Evolutionary conservation across 352 stramenopile genomes (phyloP), one percentile per base, ranked within the genome.

Genomic region (Globisporangium parvum): DNA sequence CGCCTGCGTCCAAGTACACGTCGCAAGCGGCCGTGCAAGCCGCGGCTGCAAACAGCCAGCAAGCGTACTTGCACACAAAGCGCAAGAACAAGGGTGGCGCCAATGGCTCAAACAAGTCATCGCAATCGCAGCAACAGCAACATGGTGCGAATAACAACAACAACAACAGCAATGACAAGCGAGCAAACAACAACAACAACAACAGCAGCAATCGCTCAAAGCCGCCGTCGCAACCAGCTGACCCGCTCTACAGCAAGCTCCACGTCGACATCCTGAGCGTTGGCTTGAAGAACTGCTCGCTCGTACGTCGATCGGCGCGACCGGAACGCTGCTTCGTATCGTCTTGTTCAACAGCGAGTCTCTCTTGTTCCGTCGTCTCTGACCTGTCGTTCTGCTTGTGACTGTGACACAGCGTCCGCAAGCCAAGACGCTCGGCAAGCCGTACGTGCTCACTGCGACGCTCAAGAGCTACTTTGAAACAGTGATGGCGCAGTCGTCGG

Each of bases 41-140:
- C 24, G 59, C 52, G 14, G 65, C 76, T 40, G 68, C 65, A n/a
- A 66, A 63, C 28, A 47, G 57, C 23, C 79, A 87, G 57, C 81
- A 91, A 68, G 79, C 79, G 51, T 90, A 88, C 55, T 70, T 80
- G 57, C 75, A 88, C 59, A 60, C 53, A 20, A 89, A 88, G 56
- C 73, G 63, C 41, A 91, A 88, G 68, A 71, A 75, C 37, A 61
- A 51, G 46, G 23, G 26, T 6, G 12, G 26, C 11, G 8, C 31
- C 54, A 65, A 77, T 45, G 41, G 41, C 5, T 26, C 39, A 15
- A 39, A 35, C 31, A 52, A 28, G 40, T 28, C n/a, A 4, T 37
- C 26, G 14, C 23, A 62, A 23, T 20, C 28, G 31, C 24, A 54
- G 14, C 23, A 62, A 23, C 24, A 39, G 23, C 24, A 54, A 39